Evolutionary conservation across 2,329 filamentous ascomycete genomes (phyloP).

Genomic region (Ophiocordyceps camponoti-saundersi): DNA sequence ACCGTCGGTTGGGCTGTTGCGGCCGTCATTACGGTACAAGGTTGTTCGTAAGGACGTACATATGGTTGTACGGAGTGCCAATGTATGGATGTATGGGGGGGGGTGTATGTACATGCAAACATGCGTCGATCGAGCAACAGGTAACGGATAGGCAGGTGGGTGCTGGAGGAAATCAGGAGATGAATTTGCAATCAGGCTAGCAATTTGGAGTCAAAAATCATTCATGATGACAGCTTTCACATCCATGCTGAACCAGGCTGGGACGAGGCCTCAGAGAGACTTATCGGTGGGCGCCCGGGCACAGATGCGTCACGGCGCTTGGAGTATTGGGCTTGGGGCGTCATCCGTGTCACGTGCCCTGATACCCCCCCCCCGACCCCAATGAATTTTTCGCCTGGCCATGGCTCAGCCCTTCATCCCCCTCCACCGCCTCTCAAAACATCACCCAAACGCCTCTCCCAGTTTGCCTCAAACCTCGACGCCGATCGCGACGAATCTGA

Average conservation of each 20-base stretch:
- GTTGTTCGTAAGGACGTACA: background rate
- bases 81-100: too few species aligned
- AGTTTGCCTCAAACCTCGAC: background rate
- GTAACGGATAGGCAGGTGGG: too few species aligned
- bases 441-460: slow-evolving; percentile 5
- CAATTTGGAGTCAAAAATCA: too few species aligned
- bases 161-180: too few species aligned
- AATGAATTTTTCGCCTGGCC: slow-evolving; percentile 26
- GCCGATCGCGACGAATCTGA: background rate
- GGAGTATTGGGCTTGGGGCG: background rate
- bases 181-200: too few species aligned
- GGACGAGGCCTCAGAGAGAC: too few species aligned
- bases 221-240: too few species aligned
- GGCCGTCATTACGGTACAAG: background rate
- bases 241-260: too few species aligned
- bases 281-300: too few species aligned
- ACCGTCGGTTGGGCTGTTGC: background rate
- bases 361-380: slow-evolving; percentile 10
- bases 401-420: slow-evolving; percentile 14
- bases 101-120: too few species aligned
- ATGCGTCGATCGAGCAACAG: too few species aligned
- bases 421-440: slow-evolving; percentile 24
- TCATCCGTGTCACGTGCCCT: slow-evolving; percentile 15
- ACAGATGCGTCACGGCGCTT: background rate
- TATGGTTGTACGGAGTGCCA: background rate